phyloP scores from a whole-genome alignment of 495 filamentous ascomycete species.

The Aspergillus sclerotioniger region DNA sequence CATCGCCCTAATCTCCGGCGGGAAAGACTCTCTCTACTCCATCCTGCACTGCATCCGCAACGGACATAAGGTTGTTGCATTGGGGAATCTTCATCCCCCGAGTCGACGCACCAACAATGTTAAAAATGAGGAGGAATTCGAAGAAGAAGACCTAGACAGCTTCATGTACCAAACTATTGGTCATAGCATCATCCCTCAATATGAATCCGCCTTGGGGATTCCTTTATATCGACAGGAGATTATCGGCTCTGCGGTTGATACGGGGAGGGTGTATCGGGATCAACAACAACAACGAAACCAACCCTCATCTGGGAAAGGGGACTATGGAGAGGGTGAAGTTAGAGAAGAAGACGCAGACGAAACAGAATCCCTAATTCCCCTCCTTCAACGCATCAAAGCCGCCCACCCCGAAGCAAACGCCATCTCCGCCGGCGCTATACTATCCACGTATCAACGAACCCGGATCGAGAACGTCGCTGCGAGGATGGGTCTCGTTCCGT shows the following conservation, averaged over 20 bases:
- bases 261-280: slow-evolving; percentile 29
- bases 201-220: slow-evolving; percentile 69
- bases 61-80: slow-evolving; percentile 80
- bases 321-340: not conserved
- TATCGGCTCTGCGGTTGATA: slow-evolving; percentile 62
- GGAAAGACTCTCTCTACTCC: slow-evolving; percentile 95
- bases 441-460: slow-evolving; percentile 93
- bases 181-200: slow-evolving; percentile 82
- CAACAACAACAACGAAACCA: no score
- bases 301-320: no score
- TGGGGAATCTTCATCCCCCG: slow-evolving; percentile 81
- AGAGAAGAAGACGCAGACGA: slow-evolving; percentile 56
- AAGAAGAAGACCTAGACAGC: slow-evolving; percentile 62
- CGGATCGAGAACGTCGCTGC: slow-evolving; percentile 83
- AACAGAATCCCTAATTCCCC: slow-evolving; percentile 78
- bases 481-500: slow-evolving; percentile 71
- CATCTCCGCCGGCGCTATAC: slow-evolving; percentile 84
- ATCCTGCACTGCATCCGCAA: slow-evolving; percentile 84
- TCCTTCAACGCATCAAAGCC: slow-evolving; percentile 60
- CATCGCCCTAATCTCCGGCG: slow-evolving; percentile 90
- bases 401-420: slow-evolving; percentile 77
- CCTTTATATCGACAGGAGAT: slow-evolving; percentile 80
- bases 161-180: slow-evolving; percentile 99
- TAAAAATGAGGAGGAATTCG: not conserved
- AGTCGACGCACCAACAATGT: not conserved